Evolutionary conservation across 1,139 yeast genomes (phyloP).

Genomic region (Kodamaea sp.): DNA sequence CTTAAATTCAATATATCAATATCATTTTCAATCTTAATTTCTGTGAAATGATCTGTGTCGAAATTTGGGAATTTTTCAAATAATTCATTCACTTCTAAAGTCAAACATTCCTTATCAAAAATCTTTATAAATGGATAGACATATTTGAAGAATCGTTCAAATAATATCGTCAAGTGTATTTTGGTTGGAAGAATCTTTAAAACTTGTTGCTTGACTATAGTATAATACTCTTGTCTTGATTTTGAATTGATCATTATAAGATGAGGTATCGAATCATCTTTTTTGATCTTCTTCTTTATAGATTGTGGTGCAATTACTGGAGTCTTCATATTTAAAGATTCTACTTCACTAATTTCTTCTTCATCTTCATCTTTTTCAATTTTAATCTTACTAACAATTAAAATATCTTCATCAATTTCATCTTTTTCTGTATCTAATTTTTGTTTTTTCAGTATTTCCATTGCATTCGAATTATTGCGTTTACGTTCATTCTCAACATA

Average conservation of each 20-base stretch:
- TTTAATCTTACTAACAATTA: constrained; percentile 18
- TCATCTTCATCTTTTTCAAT: constrained; percentile 6
- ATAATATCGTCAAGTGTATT: constrained; percentile 26
- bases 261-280: too few species aligned
- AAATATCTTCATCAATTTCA: constrained; percentile 18
- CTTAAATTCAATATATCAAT: constrained; percentile 33
- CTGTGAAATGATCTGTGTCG: constrained; percentile 18
- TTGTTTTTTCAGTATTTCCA: neutral
- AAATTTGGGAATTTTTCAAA: constrained; percentile 28
- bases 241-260: too few species aligned
- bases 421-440: constrained; percentile 10
- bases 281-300: too few species aligned
- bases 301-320: neutral
- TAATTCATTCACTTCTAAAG: too few species aligned
- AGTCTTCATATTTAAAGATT: neutral
- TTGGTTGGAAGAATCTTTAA: constrained; percentile 32
- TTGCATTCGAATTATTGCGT: constrained; percentile 7
- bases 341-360: neutral
- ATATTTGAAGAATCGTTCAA: constrained; percentile 37
- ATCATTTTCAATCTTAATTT: constrained; percentile 27
- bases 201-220: constrained; percentile 28
- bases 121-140: constrained; percentile 41
- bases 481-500: constrained; percentile 25
- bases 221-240: constrained; percentile 24
- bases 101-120: too few species aligned